Percentiles rank a stretch among this genome's conserved stretches.
Conservation (phyloP, 2,329 filamentous ascomycete species). For the Ophiosphaerella herpotricha region DNA sequence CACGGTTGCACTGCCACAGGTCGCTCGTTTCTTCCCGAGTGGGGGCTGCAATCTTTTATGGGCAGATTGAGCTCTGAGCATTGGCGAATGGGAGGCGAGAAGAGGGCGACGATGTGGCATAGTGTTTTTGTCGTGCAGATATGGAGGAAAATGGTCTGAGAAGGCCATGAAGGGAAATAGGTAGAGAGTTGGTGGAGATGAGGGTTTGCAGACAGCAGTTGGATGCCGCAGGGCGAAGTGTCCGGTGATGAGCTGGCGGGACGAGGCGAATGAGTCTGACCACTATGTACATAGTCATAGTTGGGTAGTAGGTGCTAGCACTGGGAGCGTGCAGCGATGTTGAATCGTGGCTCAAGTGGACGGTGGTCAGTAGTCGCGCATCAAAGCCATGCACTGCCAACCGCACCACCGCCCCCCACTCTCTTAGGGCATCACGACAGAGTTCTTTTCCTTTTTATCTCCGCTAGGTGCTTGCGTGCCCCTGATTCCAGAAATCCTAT, state of each 20-base stretch:
- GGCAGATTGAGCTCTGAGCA: constrained; percentile 11
- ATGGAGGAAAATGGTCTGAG: constrained; percentile 11
- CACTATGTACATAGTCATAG: too few species aligned
- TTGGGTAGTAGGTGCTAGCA: too few species aligned
- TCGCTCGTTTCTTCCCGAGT: not conserved
- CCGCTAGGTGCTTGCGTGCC: constrained; percentile 3
- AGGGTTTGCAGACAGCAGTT: not conserved
- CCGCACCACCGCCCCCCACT: not conserved
- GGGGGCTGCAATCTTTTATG: constrained; percentile 1
- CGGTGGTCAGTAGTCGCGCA: too few species aligned
- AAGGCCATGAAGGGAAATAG: constrained; percentile 2
- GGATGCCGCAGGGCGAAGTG: not conserved
- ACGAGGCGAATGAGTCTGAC: too few species aligned
- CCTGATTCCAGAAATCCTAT: constrained; percentile 4
- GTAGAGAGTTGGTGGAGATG: not conserved
- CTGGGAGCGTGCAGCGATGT: too few species aligned
- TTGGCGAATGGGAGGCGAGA: constrained; percentile 13
- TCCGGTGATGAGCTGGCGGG: not conserved
- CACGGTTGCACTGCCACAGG: constrained; percentile 1
- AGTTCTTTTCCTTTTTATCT: constrained; percentile 4
- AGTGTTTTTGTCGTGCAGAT: constrained; percentile 11
- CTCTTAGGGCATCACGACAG: not conserved
- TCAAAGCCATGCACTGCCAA: too few species aligned
- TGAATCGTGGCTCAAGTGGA: constrained; percentile 1
- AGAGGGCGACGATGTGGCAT: constrained; percentile 11